Evolutionary conservation across 371 early-diverging fungal species (phyloP).

Genomic region (Saksenaea vasiformis): DNA sequence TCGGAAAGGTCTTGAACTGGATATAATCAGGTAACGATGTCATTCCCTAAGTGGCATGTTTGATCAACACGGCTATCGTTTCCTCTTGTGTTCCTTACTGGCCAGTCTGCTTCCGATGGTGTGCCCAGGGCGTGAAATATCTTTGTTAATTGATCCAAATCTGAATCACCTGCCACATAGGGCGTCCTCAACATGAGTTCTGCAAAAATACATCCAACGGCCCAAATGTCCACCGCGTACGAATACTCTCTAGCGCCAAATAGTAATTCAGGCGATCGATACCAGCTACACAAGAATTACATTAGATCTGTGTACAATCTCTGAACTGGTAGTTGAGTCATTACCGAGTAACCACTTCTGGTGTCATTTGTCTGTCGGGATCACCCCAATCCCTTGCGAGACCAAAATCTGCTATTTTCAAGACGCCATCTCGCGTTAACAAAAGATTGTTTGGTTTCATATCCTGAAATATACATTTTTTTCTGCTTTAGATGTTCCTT

Average conservation of each 20-base stretch:
- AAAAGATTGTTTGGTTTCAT: slow-evolving; percentile 99
- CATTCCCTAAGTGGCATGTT: slow-evolving; percentile 58
- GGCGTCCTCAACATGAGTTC: slow-evolving; percentile 98
- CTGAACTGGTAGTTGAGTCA: neutral
- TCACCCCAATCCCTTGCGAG: slow-evolving; percentile 94
- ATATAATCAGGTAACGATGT: slow-evolving; percentile 74
- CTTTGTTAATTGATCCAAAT: slow-evolving; percentile 92
- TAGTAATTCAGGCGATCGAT: slow-evolving; percentile 98
- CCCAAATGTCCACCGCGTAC: slow-evolving; percentile 97
- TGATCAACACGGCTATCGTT: neutral
- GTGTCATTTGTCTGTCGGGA: slow-evolving; percentile 79
- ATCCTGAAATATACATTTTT: slow-evolving; percentile 62
- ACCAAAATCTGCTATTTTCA: slow-evolving; percentile 99
- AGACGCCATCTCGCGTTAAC: slow-evolving; percentile 83
- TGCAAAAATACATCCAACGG: slow-evolving; percentile 99
- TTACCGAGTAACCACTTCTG: slow-evolving; percentile 93
- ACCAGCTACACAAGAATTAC: slow-evolving; percentile 80
- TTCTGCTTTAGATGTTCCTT: neutral
- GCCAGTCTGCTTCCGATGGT: slow-evolving; percentile 97
- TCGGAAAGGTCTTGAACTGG: slow-evolving; percentile 64
- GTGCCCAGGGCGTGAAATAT: slow-evolving; percentile 98
- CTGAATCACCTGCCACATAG: slow-evolving; percentile 92
- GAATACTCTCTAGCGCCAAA: slow-evolving; percentile 93
- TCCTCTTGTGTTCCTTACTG: slow-evolving; percentile 52
- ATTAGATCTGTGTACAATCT: neutral